Evolutionary conservation across 345 rosid genomes (phyloP).

Genomic region (Gossypioides kirkii): DNA sequence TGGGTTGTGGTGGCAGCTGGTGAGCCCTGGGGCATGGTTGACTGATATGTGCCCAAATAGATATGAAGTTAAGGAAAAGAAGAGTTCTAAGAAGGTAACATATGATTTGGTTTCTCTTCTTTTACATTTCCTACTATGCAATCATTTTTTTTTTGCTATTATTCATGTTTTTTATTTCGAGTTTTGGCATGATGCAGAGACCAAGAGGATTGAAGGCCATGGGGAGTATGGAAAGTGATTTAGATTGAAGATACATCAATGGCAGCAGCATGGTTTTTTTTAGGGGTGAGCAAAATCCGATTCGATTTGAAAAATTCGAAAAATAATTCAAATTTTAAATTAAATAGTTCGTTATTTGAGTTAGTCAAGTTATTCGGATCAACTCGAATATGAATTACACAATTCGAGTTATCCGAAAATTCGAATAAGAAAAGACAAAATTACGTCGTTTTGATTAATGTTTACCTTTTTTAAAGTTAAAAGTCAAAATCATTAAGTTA

Average conservation of each 20-base stretch:
- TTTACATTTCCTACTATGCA: neutral
- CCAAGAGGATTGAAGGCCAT: conserved; percentile 74
- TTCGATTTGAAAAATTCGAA: too few species aligned
- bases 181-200: conserved; percentile 38
- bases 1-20: conserved; percentile 43
- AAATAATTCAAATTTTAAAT: too few species aligned
- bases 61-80: conserved; percentile 75
- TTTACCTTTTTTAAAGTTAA: too few species aligned
- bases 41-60: conserved; percentile 76
- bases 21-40: conserved; percentile 79
- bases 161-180: too few species aligned
- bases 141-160: neutral
- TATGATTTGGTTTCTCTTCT: neutral
- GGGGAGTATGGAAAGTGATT: conserved; percentile 71
- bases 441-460: too few species aligned
- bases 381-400: too few species aligned
- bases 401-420: too few species aligned
- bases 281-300: too few species aligned
- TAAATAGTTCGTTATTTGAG: too few species aligned
- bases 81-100: conserved; percentile 61
- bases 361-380: too few species aligned
- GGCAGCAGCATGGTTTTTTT: conserved; percentile 23
- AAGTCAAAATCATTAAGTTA: too few species aligned
- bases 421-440: too few species aligned
- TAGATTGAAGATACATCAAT: conserved; percentile 35